A percentile compares a stretch with the other conserved stretches of the same genome.
phyloP scores from a whole-genome alignment of 768 basidiomycete genomes.

The Trichaptum fuscoviolaceum region DNA sequence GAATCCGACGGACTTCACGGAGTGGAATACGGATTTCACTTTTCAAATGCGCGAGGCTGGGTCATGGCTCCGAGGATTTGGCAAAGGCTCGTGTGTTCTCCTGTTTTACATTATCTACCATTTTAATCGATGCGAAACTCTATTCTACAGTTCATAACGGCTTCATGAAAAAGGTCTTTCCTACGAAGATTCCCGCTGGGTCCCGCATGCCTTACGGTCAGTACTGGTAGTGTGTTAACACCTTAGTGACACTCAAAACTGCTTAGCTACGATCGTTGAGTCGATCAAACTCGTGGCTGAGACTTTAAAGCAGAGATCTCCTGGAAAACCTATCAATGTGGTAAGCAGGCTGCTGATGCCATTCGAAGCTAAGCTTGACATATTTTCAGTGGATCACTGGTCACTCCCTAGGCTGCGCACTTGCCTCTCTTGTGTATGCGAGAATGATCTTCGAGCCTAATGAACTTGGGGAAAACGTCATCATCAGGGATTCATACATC shows the following conservation, averaged over 20 bases:
- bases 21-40: conserved; percentile 18
- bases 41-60: conserved; percentile 15
- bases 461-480: conserved; percentile 12
- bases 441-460: conserved; percentile 15
- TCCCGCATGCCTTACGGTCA: conserved; percentile 15
- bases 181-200: conserved; percentile 12
- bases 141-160: conserved; percentile 13
- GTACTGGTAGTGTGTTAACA: not conserved
- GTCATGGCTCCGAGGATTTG: conserved; percentile 17
- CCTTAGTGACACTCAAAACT: not conserved
- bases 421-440: conserved; percentile 17
- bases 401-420: conserved; percentile 17
- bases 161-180: conserved; percentile 16
- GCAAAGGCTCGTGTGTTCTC: conserved; percentile 9
- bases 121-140: not conserved
- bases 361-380: not conserved
- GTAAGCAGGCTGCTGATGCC: not conserved
- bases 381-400: conserved; percentile 14
- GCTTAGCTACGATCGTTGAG: conserved; percentile 13
- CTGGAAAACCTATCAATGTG: conserved; percentile 16
- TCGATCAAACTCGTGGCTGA: conserved; percentile 14
- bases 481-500: conserved; percentile 17
- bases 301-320: conserved; percentile 11
- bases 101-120: not conserved
- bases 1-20: conserved; percentile 15